phyloP scores from a whole-genome alignment of 352 stramenopile genomes.

The Saprolegnia parasitica region DNA sequence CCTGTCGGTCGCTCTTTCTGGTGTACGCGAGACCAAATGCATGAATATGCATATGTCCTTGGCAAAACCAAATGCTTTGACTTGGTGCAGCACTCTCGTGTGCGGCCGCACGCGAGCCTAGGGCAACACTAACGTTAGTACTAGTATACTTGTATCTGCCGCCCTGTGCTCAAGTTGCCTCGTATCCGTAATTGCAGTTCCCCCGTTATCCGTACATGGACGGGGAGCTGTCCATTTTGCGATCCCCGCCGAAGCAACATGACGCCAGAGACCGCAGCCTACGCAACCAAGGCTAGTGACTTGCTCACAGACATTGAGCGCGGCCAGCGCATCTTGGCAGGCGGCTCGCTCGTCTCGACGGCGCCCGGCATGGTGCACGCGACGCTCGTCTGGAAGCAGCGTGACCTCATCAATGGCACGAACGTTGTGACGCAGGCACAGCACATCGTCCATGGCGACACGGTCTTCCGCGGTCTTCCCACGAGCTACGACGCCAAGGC shows the following conservation, averaged over 20 bases:
- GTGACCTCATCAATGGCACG: slow-evolving; percentile 24
- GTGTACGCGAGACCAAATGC: too few relatives aligned
- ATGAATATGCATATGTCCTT: too few relatives aligned
- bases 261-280: neutral
- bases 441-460: slow-evolving; percentile 20
- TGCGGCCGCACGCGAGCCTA: too few relatives aligned
- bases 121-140: too few relatives aligned
- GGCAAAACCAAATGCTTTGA: too few relatives aligned
- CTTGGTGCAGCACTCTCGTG: too few relatives aligned
- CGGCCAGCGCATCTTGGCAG: slow-evolving; percentile 14
- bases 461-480: slow-evolving; percentile 8
- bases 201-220: neutral
- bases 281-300: neutral
- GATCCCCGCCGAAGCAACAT: too few relatives aligned
- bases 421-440: slow-evolving; percentile 14
- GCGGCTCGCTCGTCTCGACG: slow-evolving; percentile 15
- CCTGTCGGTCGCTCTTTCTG: too few relatives aligned
- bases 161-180: too few relatives aligned
- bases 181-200: neutral
- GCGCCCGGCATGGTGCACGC: neutral
- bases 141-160: too few relatives aligned
- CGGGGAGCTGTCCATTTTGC: too few relatives aligned
- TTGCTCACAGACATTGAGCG: slow-evolving; percentile 18
- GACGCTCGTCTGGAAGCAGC: slow-evolving; percentile 26
- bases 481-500: slow-evolving; percentile 7